Evolutionary conservation across 208 protist genomes (phyloP).

Genomic region (Balamuthia mandrillaris): DNA sequence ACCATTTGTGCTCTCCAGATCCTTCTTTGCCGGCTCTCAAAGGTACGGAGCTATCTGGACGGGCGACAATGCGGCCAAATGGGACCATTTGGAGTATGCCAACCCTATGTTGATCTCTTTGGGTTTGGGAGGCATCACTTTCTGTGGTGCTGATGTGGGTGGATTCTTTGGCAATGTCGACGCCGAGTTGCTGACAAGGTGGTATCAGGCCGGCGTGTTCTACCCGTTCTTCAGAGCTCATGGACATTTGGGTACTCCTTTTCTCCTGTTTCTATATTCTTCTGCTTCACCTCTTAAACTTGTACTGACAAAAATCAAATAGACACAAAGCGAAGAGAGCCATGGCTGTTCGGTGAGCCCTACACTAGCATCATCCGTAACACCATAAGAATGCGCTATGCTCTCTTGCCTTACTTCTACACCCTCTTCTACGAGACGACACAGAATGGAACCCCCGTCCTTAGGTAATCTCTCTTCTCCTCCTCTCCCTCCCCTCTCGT

Average conservation of each 20-base stretch:
- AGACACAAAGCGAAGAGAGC: conserved; percentile 94
- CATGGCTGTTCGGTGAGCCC: conserved; percentile 90
- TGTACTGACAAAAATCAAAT: too few species aligned
- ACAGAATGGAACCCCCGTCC: conserved; percentile 78
- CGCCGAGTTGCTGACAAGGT: conserved; percentile 91
- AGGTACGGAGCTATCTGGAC: conserved; percentile 93
- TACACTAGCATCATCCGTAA: conserved; percentile 42
- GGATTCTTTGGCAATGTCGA: conserved; percentile 97
- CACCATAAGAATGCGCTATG: conserved; percentile 77
- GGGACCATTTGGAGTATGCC: conserved; percentile 89
- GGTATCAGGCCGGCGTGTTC: conserved; percentile 93
- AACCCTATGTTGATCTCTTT: conserved; percentile 93
- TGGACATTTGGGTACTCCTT: conserved; percentile 74
- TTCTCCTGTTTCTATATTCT: background rate
- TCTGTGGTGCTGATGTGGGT: conserved; percentile 93
- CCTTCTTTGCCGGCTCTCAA: conserved; percentile 97
- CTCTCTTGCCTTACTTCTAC: conserved; percentile 93
- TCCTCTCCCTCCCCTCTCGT: background rate
- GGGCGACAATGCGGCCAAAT: conserved; percentile 94
- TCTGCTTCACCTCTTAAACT: background rate
- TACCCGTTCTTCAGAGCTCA: conserved; percentile 97
- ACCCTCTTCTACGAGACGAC: conserved; percentile 87
- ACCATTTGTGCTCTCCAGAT: conserved; percentile 96
- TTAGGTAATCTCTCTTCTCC: conserved; percentile 54
- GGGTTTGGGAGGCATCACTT: conserved; percentile 89